Percentiles rank a stretch among this genome's conserved stretches.
phyloP scores from a whole-genome alignment of 2,329 filamentous ascomycete genomes.

The Pseudocercospora fijiensis region DNA sequence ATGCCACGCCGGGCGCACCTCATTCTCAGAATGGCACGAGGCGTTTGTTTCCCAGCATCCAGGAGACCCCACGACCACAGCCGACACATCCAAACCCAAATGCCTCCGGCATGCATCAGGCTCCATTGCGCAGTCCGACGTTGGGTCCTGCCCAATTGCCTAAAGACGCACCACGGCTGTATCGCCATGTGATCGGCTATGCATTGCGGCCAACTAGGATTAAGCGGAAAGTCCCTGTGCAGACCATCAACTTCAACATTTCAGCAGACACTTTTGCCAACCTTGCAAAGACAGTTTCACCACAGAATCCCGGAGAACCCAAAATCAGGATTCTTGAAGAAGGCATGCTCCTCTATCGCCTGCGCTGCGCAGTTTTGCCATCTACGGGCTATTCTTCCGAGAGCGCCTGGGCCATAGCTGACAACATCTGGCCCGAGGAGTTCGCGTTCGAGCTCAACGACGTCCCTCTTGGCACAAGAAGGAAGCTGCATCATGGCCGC shows the following conservation, averaged over 20 bases:
- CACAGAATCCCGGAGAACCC: conserved; percentile 35
- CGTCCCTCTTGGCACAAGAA: conserved; percentile 54
- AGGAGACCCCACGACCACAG: conserved; percentile 35
- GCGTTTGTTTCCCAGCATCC: conserved; percentile 22
- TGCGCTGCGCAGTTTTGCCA: conserved; percentile 62
- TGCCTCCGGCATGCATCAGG: conserved; percentile 57
- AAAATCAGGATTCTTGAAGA: conserved; percentile 43
- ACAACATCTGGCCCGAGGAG: conserved; percentile 69
- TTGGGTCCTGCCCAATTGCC: conserved; percentile 31
- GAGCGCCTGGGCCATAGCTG: conserved; percentile 61
- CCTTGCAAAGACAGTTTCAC: conserved; percentile 38
- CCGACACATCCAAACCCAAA: conserved; percentile 48
- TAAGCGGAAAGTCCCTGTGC: conserved; percentile 39
- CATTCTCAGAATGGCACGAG: background rate
- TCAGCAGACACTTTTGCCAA: conserved; percentile 38
- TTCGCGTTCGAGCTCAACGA: conserved; percentile 70
- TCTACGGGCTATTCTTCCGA: conserved; percentile 42
- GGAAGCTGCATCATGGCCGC: conserved; percentile 70
- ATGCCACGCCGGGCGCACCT: background rate
- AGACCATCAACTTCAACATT: conserved; percentile 51
- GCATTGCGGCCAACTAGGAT: conserved; percentile 48
- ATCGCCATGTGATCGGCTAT: conserved; percentile 59
- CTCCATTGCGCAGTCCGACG: conserved; percentile 55
- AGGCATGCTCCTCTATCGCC: conserved; percentile 62
- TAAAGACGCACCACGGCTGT: conserved; percentile 41